Conservation (phyloP, 1,284 basidiomycete species). For the Golubevia pallescens region DNA sequence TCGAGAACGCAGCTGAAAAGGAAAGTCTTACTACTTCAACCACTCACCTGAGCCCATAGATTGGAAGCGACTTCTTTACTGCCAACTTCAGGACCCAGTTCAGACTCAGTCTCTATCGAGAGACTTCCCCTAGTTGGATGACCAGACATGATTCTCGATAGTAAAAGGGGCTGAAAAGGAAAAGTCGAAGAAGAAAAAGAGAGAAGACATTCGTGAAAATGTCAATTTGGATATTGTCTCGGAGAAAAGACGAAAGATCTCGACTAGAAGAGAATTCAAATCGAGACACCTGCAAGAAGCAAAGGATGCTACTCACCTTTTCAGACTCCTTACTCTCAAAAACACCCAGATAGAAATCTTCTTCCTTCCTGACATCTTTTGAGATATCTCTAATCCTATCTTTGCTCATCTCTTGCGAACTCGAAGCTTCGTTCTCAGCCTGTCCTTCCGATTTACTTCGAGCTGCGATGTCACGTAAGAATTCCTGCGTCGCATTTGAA, state of each 20-base stretch:
- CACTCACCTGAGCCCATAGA: conserved; percentile 16
- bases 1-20: conserved; percentile 25
- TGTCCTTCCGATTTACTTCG: conserved; percentile 3
- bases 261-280: no score
- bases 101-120: conserved; percentile 32
- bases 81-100: conserved; percentile 29
- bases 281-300: no score
- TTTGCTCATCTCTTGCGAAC: no score
- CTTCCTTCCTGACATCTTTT: conserved; percentile 32
- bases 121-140: conserved; percentile 32
- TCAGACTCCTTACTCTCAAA: conserved; percentile 13
- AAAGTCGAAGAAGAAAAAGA: no score
- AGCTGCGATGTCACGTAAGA: conserved; percentile 33
- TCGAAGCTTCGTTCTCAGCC: neutral
- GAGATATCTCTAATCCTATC: conserved; percentile 34
- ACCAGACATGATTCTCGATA: conserved; percentile 32
- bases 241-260: no score
- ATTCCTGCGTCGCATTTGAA: conserved; percentile 48
- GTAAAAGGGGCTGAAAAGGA: conserved; percentile 17
- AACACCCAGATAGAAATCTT: conserved; percentile 38
- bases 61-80: conserved; percentile 1
- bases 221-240: no score
- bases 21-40: conserved; percentile 27
- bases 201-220: neutral
- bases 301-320: neutral